These are phyloP conservation scores for Scorias spongiosa DNA, from an alignment of 2,329 filamentous ascomycete genomes.

Conservation along the genomic window DNA sequence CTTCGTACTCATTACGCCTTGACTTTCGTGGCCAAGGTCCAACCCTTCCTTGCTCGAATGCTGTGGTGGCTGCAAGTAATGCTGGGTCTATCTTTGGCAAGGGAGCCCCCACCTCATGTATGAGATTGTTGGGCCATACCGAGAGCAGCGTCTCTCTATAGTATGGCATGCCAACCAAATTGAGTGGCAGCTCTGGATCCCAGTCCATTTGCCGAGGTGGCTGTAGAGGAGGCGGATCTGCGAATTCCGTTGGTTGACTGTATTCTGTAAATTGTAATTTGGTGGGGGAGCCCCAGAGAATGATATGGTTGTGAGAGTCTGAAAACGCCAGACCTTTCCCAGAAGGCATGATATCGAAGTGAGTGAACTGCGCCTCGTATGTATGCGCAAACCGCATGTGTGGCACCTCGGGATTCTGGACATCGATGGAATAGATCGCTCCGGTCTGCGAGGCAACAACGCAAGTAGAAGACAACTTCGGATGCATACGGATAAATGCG, in stretches of 20 bases:
- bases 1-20: constrained; percentile 61
- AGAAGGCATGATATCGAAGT: constrained; percentile 75
- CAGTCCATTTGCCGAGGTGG: constrained; percentile 23
- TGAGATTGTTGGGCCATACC: constrained; percentile 70
- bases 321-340: constrained; percentile 73
- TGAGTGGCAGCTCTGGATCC: constrained; percentile 58
- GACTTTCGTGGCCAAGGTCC: constrained; percentile 41
- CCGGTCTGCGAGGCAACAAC: constrained; percentile 86
- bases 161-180: constrained; percentile 77
- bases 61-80: constrained; percentile 52
- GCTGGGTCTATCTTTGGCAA: constrained; percentile 59
- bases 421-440: constrained; percentile 87
- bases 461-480: constrained; percentile 84
- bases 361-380: constrained; percentile 52
- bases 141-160: constrained; percentile 81
- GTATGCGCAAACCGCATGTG: constrained; percentile 74
- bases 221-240: constrained; percentile 46
- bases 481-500: constrained; percentile 92
- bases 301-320: constrained; percentile 63
- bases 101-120: constrained; percentile 75
- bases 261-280: constrained; percentile 81
- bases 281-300: constrained; percentile 74
- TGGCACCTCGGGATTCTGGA: constrained; percentile 83
- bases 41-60: constrained; percentile 43
- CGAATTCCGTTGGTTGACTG: constrained; percentile 61